Evolutionary conservation across 345 rosid species (phyloP).

Genomic region (Eucalyptus pauciflora): DNA sequence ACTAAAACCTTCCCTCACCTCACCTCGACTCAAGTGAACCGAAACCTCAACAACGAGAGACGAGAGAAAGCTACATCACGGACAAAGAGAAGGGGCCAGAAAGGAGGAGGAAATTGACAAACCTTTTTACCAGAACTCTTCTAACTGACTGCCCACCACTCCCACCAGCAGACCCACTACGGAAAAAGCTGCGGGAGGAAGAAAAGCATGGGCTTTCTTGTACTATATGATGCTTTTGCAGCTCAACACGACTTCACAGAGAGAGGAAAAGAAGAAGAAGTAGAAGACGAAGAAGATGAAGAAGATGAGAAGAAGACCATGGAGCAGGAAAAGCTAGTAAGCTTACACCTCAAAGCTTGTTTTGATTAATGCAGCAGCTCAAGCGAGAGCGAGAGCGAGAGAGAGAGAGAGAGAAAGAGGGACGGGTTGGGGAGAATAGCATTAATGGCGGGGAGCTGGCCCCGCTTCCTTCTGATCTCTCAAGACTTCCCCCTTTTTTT

Average conservation of each 20-base stretch:
- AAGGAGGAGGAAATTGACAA: neutral
- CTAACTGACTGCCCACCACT: neutral
- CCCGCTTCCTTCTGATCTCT: neutral
- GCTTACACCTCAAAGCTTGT: neutral
- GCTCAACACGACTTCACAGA: neutral
- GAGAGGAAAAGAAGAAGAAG: neutral
- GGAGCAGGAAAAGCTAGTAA: neutral
- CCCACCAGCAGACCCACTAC: neutral
- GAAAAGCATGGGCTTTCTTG: neutral
- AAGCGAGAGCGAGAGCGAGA: neutral
- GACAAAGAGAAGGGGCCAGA: neutral
- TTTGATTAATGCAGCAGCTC: neutral
- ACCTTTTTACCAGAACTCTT: neutral
- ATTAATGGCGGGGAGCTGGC: conserved; percentile 1
- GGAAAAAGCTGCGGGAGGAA: neutral
- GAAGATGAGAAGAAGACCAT: neutral
- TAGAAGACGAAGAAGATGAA: neutral
- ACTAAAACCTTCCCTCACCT: neutral
- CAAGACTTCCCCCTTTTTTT: neutral
- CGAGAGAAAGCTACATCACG: neutral
- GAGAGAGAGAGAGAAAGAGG: neutral
- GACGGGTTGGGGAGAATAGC: neutral
- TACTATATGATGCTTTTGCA: neutral
- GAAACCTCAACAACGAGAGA: neutral
- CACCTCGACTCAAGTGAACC: neutral